Evolutionary conservation across 306 rosid genomes (phyloP).

Genomic region (Lathyrus aphaca): DNA sequence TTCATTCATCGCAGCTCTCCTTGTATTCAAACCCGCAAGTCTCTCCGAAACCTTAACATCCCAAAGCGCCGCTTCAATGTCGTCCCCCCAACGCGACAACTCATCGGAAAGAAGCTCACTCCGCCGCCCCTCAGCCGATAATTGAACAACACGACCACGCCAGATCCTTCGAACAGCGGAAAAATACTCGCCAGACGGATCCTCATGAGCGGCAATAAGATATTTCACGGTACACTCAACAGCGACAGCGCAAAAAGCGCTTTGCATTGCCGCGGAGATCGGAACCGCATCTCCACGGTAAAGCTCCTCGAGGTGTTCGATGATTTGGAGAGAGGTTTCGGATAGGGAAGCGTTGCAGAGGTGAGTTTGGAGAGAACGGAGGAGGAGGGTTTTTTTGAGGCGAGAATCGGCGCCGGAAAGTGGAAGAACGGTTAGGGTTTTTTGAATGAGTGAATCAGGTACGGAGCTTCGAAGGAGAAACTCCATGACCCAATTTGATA

Average conservation of each 20-base stretch:
- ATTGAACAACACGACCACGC: slow-evolving; percentile 50
- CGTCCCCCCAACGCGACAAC: slow-evolving; percentile 49
- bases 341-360: slow-evolving; percentile 45
- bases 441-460: slow-evolving; percentile 44
- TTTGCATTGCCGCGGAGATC: slow-evolving; percentile 42
- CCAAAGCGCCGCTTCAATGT: slow-evolving; percentile 63
- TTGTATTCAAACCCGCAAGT: slow-evolving; percentile 50
- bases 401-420: slow-evolving; percentile 53
- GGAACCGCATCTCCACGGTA: slow-evolving; percentile 38
- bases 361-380: slow-evolving; percentile 57
- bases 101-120: slow-evolving; percentile 48
- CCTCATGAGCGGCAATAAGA: slow-evolving; percentile 40
- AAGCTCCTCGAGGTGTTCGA: slow-evolving; percentile 60
- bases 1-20: slow-evolving; percentile 54
- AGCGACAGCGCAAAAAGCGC: slow-evolving; percentile 74
- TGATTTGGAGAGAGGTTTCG: slow-evolving; percentile 49
- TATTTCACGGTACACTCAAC: slow-evolving; percentile 70
- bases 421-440: slow-evolving; percentile 46
- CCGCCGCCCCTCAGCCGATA: slow-evolving; percentile 36
- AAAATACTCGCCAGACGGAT: slow-evolving; percentile 42
- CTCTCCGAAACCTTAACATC: slow-evolving; percentile 50
- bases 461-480: slow-evolving; percentile 58
- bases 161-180: slow-evolving; percentile 63
- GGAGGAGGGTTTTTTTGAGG: slow-evolving; percentile 61
- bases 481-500: slow-evolving; percentile 65